phyloP scores from a whole-genome alignment of 2,329 filamentous ascomycete species.

The Fusarium goolgardi region DNA sequence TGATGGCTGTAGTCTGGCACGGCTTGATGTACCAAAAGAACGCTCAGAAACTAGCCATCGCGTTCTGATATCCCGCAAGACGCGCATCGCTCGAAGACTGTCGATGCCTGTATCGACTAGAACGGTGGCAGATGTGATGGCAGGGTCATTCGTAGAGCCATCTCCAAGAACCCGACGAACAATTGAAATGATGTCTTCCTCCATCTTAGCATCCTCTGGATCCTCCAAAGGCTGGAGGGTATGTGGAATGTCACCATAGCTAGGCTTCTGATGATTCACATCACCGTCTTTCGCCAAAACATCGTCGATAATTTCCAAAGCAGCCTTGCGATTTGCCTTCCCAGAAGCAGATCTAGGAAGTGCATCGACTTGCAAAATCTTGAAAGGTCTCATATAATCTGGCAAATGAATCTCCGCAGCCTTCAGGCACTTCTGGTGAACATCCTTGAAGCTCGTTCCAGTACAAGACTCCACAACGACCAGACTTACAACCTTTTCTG shows the following conservation, averaged over 20 bases:
- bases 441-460: not conserved
- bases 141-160: accelerated
- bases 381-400: slow-evolving; percentile 32
- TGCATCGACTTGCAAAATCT: not conserved
- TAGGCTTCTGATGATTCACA: accelerated
- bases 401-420: not conserved
- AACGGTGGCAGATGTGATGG: not conserved
- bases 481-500: slow-evolving; percentile 22
- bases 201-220: not conserved
- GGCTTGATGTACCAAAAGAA: accelerated
- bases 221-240: not conserved
- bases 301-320: not conserved
- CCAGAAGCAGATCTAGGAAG: slow-evolving; percentile 20
- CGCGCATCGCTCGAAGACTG: slow-evolving; percentile 27
- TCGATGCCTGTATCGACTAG: slow-evolving; percentile 14
- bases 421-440: not conserved
- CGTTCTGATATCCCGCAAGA: slow-evolving; percentile 18
- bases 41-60: not conserved
- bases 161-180: not conserved
- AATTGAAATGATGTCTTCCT: not conserved
- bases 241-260: accelerated
- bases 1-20: slow-evolving; percentile 4
- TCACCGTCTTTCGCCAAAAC: accelerated
- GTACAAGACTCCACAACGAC: not conserved
- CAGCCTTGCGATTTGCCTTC: slow-evolving; percentile 16